phyloP scores from a whole-genome alignment of 208 protist species.

The Histomonas meleagridis region DNA sequence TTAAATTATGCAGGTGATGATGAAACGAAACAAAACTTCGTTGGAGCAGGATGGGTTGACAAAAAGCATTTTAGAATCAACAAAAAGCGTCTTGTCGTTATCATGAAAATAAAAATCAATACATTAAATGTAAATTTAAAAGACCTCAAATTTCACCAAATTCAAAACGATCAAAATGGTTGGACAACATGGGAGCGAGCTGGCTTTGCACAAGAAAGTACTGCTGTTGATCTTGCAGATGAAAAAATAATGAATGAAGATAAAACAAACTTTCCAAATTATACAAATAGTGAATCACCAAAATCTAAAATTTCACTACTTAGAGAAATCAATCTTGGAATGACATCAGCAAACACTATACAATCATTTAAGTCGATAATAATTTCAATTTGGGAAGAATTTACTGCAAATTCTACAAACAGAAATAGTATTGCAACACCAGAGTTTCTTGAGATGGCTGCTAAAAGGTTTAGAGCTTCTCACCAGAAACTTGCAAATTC shows the following conservation, averaged over 20 bases:
- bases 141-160: conserved; percentile 4
- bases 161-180: not conserved
- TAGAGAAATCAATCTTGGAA: not conserved
- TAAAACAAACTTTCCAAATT: not conserved
- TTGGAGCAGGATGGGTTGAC: not conserved
- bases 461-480: not conserved
- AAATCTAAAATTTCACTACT: not conserved
- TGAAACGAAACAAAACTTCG: not conserved
- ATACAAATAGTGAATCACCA: not conserved
- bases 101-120: conserved; percentile 33
- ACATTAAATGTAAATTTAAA: conserved; percentile 23
- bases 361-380: not conserved
- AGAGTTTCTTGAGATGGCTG: not conserved
- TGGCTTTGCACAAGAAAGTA: not conserved
- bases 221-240: not conserved
- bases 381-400: conserved; percentile 20
- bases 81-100: not conserved
- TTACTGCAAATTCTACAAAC: not conserved
- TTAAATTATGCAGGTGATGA: not conserved
- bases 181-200: not conserved
- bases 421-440: not conserved
- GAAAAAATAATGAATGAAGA: not conserved
- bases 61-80: not conserved
- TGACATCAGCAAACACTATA: not conserved
- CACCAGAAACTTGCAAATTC: not conserved